Conservation (phyloP, 2,329 filamentous ascomycete species). For the Aspergillus pseudonomiae region DNA sequence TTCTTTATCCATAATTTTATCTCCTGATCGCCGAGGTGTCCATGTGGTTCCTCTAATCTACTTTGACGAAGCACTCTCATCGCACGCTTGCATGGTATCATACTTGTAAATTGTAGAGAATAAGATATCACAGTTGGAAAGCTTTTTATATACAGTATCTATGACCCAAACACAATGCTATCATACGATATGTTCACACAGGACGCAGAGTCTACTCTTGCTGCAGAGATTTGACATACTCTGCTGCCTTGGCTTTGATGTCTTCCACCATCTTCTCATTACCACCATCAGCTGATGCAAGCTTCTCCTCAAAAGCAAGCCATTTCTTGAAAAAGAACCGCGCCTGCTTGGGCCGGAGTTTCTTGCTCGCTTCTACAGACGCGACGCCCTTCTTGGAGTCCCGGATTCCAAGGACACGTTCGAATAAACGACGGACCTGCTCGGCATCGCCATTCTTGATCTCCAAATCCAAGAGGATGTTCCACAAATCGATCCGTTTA, state of each 20-base stretch:
- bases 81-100: slow-evolving; percentile 3
- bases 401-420: slow-evolving; percentile 64
- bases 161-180: slow-evolving; percentile 17
- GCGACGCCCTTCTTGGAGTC: slow-evolving; percentile 41
- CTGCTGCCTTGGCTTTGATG: slow-evolving; percentile 70
- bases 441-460: slow-evolving; percentile 62
- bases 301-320: slow-evolving; percentile 81
- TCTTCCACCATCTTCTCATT: slow-evolving; percentile 70
- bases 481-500: slow-evolving; percentile 91
- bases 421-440: slow-evolving; percentile 76
- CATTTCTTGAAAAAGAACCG: slow-evolving; percentile 90
- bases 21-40: neutral
- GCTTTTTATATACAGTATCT: slow-evolving; percentile 23
- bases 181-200: slow-evolving; percentile 11
- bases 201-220: slow-evolving; percentile 20
- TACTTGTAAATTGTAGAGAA: neutral
- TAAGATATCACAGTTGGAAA: slow-evolving; percentile 2
- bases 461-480: slow-evolving; percentile 86
- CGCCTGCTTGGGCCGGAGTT: slow-evolving; percentile 79
- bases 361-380: slow-evolving; percentile 52
- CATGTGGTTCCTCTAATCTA: neutral
- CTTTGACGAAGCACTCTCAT: neutral
- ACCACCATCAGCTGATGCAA: slow-evolving; percentile 52
- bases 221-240: slow-evolving; percentile 63
- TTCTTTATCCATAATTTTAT: neutral